A percentile compares a stretch with the other conserved stretches of the same genome.
Evolutionary conservation across 768 basidiomycete species (phyloP).

Genomic region (Boletus subcaerulescens): DNA sequence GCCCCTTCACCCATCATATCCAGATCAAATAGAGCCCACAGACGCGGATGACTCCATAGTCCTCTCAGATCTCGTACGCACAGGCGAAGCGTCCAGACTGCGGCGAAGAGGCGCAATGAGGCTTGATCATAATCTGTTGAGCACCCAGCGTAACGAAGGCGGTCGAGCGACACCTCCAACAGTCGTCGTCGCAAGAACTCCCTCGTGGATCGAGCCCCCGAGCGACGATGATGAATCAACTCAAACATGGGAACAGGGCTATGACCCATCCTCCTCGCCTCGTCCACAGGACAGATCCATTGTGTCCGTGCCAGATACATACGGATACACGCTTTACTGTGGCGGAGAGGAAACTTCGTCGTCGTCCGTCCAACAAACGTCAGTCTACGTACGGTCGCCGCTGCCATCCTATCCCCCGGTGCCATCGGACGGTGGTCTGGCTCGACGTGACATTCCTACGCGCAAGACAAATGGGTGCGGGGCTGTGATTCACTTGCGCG

Average conservation of each 20-base stretch:
- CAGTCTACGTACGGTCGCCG: conserved; percentile 34
- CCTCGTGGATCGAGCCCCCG: conserved; percentile 35
- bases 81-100: conserved; percentile 69
- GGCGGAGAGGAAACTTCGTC: conserved; percentile 32
- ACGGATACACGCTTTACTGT: conserved; percentile 41
- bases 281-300: conserved; percentile 20
- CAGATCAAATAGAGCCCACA: conserved; percentile 30
- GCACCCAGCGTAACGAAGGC: conserved; percentile 27
- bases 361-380: conserved; percentile 3
- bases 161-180: conserved; percentile 25
- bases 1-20: conserved; percentile 4
- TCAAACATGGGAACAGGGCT: conserved; percentile 34
- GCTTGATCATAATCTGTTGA: conserved; percentile 43
- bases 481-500: conserved; percentile 53
- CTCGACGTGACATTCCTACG: not conserved
- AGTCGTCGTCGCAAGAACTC: conserved; percentile 27
- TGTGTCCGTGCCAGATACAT: conserved; percentile 17
- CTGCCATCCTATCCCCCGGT: conserved; percentile 35
- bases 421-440: conserved; percentile 18
- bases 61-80: conserved; percentile 69
- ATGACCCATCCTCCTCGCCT: conserved; percentile 25
- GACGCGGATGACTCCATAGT: conserved; percentile 69
- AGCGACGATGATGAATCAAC: conserved; percentile 34
- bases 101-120: conserved; percentile 73
- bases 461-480: conserved; percentile 57